These are phyloP conservation scores for Pelargonium fulgidum DNA, from an alignment of 441 rosid genomes.

Conservation along the genomic window DNA sequence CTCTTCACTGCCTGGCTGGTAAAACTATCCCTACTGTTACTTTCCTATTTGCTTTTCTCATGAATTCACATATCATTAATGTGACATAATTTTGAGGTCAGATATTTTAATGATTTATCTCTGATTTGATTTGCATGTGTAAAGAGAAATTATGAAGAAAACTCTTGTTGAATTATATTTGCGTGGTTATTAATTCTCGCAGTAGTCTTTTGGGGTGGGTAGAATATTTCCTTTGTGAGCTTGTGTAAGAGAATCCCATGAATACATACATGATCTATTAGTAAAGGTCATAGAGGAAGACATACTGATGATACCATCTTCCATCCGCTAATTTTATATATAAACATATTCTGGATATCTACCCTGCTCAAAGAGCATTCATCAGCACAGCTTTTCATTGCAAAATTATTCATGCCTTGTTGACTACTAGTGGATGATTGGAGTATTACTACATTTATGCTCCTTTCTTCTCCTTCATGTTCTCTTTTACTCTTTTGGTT, in stretches of 20 bases:
- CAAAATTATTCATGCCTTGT: background rate
- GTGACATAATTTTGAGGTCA: slow-evolving; percentile 1
- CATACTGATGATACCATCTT: too few relatives aligned
- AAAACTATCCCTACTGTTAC: slow-evolving; percentile 9
- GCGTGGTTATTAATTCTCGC: slow-evolving; percentile 13
- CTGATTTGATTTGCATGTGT: background rate
- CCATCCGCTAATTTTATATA: background rate
- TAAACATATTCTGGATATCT: background rate
- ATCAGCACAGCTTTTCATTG: background rate
- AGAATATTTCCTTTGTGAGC: background rate
- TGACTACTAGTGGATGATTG: background rate
- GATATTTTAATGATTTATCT: background rate
- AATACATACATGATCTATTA: too few relatives aligned
- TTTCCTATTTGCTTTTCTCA: slow-evolving; percentile 1
- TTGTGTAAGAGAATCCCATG: too few relatives aligned
- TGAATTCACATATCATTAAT: background rate
- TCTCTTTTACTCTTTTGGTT: background rate
- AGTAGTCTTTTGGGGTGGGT: background rate
- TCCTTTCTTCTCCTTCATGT: background rate
- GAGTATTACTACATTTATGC: background rate
- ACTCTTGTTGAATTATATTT: background rate
- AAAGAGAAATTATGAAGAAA: background rate
- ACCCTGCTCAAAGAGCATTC: too few relatives aligned
- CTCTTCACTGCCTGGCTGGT: slow-evolving; percentile 88
- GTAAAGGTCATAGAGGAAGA: too few relatives aligned